Evolutionary conservation across 495 filamentous ascomycete species (phyloP), one percentile per base, ranked within the genome.

Genomic region (Penicillium nucicola): DNA sequence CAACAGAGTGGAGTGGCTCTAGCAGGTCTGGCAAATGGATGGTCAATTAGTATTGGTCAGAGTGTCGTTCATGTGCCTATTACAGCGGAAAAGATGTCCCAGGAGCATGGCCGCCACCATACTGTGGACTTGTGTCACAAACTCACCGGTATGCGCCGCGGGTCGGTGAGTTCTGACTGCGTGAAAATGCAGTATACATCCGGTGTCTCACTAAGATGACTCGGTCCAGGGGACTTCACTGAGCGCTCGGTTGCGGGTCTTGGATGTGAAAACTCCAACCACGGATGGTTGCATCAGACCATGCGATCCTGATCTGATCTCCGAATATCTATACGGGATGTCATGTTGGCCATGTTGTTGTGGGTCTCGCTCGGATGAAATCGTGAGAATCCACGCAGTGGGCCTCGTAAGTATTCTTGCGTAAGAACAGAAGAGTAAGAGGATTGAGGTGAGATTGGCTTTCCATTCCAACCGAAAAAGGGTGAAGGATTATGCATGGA

Each of bases 81-180:
- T 39, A 34, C 23, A 7, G 41, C 44, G 48, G 58, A 54, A 57
- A 58, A 62, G 52, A 53, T 52, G 23, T 45, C 45, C 53, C 44
- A 55, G 44, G 33, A 48, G 53, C 55, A 65, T 65, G 61, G 55
- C 55, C 56, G 55, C 61, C 50, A 61, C 57, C 58, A 55, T 32
- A 45, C n/a, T n/a, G n/a, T n/a, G n/a, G 44, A 48, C 42, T 42
- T 49, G 58, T 62, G 50, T 45, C 33, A 60, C 61, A 31, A 34
- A 19, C 37, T 36, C 15, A 25, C 38, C 7, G 10, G 13, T 3
- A 35, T 23, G 5, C 13, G 38, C 31, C 32, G 28, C 32, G 14
- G 25, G 23, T 41, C 42, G 34, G 46, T 34, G 30, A 17, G 7
- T 28, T 28, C 25, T 28, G 25, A 28, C 25, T 1, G 25, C 25